Base-by-base conservation (phyloP, 2,329 filamentous ascomycete genomes). In the Spiromastix sp. region DNA sequence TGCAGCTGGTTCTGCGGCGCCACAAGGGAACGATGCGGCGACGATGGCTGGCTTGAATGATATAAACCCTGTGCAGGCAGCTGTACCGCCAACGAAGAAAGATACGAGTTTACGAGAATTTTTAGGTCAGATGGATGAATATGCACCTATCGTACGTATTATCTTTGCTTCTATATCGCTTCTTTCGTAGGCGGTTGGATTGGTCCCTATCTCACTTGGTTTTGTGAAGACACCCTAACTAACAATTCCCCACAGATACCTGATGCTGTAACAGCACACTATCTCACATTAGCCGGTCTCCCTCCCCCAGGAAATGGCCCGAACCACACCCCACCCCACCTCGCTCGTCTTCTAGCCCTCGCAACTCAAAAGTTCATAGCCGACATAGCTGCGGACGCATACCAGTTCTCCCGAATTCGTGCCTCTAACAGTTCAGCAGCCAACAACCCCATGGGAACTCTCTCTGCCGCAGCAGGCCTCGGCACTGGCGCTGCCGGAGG, bases 361-460 rank as follows among this genome's bases (percentile, higher is more conserved):
- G 91, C 91, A n/a, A 94, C 91, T 0, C 91, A 98, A 56, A 98
- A 98, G 58, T 98, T 98, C 69, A 84, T 98, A 50, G 87, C 91
- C 40, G 91, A 98, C 59, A 85, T 98, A 46, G 91, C 91, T 2
- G 87, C 91, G 38, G 91, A 98, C 59, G 86, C 91, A 2, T 98
- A 98, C 60, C 91, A 98, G 63, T 96, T 95, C 70, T 86, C 82
- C 42, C 85, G 89, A 35, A 96, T 98, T 52, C 81, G 91, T 26
- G 84, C 85, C n/a, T 89, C 84, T 15, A 93, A 91, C 55, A 86
- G 81, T 39, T 78, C 73, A 17, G 87, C 83, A 44, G 79, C 80
- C 9, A 93, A 87, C 57, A 95, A 94, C 60, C 83, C 85, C 1
- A 87, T 95, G 77, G 85, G 85, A 41, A 85, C 81, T 46, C 70